Evolutionary conservation across 169 alveolate species (phyloP), one percentile per base, ranked within the genome.

Genomic region (Theileria equi): DNA sequence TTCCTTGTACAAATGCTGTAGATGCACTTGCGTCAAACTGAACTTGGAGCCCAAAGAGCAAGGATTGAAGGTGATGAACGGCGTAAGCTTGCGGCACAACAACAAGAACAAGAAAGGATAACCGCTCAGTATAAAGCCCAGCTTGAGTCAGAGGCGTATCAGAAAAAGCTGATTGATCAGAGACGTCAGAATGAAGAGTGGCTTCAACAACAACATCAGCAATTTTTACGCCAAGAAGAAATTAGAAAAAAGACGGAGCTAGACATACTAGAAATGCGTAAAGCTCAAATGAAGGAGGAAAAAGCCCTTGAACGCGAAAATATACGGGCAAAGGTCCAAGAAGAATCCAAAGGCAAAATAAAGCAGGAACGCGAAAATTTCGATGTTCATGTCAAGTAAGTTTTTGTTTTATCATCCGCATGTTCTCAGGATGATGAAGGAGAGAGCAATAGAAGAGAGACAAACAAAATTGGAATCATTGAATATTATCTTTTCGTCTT

Each of bases 101-200:
- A 94, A 53, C 96, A 94, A 70, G 97, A 94, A 62, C 96, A 91
- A 70, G 97, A 94, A 58, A 80, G 97, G 44, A 79, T 89, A 17
- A 94, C 97, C 0, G 97, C 98, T 11, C 97, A 93, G 59, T 94
- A 95, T 76, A 93, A 92, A 73, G 96, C 97, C 26, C 88, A 83
- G 57, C 84, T 95, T 34, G 98, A 95, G 74, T 90, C 91, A 84
- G 97, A 92, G 59, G 94, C 96, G n/a, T 92, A 92, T 68, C 91
- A 89, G 47, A 93, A 93, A 68, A 93, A 93, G 74, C 66, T 92
- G 66, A 84, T 91, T 80, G 97, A 94, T 61, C 97, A 96, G 77
- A 92, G 91, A 76, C 87, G 86, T 32, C 96, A 95, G 70, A 94
- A 94, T 68, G 98, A 94, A 67, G 95, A 91, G 59, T 90, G 95